Evolutionary conservation across 2,329 filamentous ascomycete genomes (phyloP).

Genomic region (Microcyclosporella mali): DNA sequence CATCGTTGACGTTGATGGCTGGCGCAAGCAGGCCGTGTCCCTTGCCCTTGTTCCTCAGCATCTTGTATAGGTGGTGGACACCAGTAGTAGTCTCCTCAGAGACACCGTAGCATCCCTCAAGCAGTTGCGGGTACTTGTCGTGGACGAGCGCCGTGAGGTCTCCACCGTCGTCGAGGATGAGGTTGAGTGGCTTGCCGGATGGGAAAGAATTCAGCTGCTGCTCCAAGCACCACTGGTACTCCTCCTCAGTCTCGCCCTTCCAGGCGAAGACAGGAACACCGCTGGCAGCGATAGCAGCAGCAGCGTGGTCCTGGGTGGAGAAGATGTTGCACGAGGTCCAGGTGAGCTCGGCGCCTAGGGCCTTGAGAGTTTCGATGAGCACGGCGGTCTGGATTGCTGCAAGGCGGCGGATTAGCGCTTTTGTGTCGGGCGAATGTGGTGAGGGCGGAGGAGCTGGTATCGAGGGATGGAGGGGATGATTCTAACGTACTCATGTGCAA

Average conservation of each 20-base stretch:
- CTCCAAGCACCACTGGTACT: conserved; percentile 99
- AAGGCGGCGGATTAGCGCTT: conserved; percentile 11
- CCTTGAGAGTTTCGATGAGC: conserved; percentile 93
- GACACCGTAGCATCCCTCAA: conserved; percentile 96
- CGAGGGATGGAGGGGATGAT: too few relatives aligned
- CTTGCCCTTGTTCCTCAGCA: conserved; percentile 75
- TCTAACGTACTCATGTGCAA: conserved; percentile 78
- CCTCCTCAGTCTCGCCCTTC: conserved; percentile 96
- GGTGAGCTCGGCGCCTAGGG: conserved; percentile 95
- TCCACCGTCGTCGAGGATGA: conserved; percentile 98
- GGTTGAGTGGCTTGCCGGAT: conserved; percentile 91
- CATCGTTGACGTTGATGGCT: conserved; percentile 99
- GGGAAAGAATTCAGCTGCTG: conserved; percentile 97
- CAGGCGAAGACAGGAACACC: conserved; percentile 83
- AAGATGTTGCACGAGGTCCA: conserved; percentile 99
- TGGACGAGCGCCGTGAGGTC: conserved; percentile 94
- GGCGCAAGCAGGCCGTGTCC: conserved; percentile 73
- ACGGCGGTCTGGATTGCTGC: conserved; percentile 95
- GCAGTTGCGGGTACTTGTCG: conserved; percentile 96
- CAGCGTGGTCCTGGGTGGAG: conserved; percentile 97
- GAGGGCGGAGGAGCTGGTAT: neutral
- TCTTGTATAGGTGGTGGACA: conserved; percentile 98
- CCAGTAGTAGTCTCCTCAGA: conserved; percentile 99
- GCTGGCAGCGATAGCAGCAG: conserved; percentile 88
- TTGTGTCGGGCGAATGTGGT: neutral